These are phyloP conservation scores for Podaxis carcinomalis DNA, from an alignment of 768 basidiomycete species.

Conservation along the genomic window DNA sequence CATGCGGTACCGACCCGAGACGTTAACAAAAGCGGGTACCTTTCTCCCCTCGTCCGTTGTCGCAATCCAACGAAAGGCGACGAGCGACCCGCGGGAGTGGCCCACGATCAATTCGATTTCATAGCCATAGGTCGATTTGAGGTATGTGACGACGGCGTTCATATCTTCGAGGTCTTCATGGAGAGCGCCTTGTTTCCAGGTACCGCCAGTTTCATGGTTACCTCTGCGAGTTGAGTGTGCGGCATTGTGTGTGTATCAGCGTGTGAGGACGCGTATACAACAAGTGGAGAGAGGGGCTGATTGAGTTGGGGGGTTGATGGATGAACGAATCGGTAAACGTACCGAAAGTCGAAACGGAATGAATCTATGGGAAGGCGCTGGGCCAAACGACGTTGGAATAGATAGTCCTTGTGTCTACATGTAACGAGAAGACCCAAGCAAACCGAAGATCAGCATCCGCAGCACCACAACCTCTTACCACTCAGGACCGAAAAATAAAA, in stretches of 20 bases:
- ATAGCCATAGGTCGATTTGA: constrained; percentile 60
- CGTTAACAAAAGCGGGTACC: constrained; percentile 66
- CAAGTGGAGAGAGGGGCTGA: neutral
- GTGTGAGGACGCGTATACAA: neutral
- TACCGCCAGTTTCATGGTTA: constrained; percentile 71
- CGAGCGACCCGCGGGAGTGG: constrained; percentile 76
- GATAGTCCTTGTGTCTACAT: constrained; percentile 77
- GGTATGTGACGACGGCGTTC: constrained; percentile 56
- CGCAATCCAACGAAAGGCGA: constrained; percentile 65
- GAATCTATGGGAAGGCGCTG: constrained; percentile 66
- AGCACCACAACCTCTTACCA: too few species aligned
- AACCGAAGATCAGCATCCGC: neutral
- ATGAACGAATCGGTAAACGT: constrained; percentile 18
- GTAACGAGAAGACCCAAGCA: neutral
- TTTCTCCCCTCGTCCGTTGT: constrained; percentile 51
- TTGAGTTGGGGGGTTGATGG: neutral
- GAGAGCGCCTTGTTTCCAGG: constrained; percentile 58
- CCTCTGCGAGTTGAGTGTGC: constrained; percentile 40
- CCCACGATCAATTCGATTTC: constrained; percentile 65
- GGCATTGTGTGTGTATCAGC: neutral
- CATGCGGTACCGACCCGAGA: constrained; percentile 78
- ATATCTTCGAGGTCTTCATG: constrained; percentile 64
- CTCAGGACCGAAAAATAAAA: too few species aligned
- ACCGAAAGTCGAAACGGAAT: constrained; percentile 88
- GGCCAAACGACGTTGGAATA: constrained; percentile 75